Evolutionary conservation across 2,329 filamentous ascomycete species (phyloP), one percentile per base, ranked within the genome.

Genomic region (Penicillium sp.): DNA sequence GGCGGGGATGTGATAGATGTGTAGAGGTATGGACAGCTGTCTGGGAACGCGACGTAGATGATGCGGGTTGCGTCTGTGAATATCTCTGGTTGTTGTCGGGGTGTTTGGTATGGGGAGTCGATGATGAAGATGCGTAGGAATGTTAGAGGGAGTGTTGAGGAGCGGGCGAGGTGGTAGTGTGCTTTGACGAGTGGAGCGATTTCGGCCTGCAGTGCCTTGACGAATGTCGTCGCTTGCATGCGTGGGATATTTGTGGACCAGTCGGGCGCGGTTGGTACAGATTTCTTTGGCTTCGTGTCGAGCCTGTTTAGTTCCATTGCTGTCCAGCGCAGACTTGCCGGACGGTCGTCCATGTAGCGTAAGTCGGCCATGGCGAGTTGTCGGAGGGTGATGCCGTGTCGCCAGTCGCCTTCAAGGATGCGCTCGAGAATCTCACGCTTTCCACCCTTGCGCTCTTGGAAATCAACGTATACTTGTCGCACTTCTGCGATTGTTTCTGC

Each of bases 31-130:
- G 90, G 89, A 9, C 89, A 87, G 27, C 86, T 88, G 64, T 93
- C 87, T 0, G 91, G 91, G 62, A 95, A 93, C 1, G 89, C 88
- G 54, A 95, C 78, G 64, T 90, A 94, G 32, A 96, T 82, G 2
- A 88, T 87, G 57, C 85, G 83, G 10, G 86, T 86, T 1, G 83
- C 77, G 57, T 90, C 86, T n/a, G 78, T 79, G 32, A 73, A 64
- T 50, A 64, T 70, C 51, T 66, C 70, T 18, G 68, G 58, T 6
- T 49, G 60, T 62, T 72, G 71, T 27, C 72, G 68, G 43, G 79
- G 78, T 13, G 71, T 73, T 61, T 87, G 88, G 68, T 95, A 96
- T 0, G 90, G 90, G 1, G 89, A 90, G 68, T 94, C 88, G 56
- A 91, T 77, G 52, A 92, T 83, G 63, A 91, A 89, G 39, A 95